Conservation (phyloP, 768 basidiomycete species). For the Leccinum arenicola region DNA sequence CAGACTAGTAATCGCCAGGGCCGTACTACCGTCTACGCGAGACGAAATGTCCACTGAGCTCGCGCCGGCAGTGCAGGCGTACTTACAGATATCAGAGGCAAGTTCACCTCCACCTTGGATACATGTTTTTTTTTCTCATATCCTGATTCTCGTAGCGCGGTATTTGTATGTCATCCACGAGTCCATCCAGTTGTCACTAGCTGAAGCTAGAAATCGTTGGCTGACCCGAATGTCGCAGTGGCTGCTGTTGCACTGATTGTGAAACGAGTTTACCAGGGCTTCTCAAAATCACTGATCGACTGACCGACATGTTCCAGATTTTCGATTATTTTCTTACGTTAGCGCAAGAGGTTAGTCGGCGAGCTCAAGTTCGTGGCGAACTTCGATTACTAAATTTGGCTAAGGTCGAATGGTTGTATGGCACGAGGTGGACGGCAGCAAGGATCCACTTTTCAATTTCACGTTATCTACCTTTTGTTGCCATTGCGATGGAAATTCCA, state of each 20-base stretch:
- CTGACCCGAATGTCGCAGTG: background rate
- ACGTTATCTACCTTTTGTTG: slow-evolving; percentile 23
- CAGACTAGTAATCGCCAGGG: background rate
- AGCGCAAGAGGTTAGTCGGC: slow-evolving; percentile 10
- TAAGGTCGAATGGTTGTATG: slow-evolving; percentile 18
- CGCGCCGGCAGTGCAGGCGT: background rate
- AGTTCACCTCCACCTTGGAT: background rate
- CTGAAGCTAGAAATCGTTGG: background rate
- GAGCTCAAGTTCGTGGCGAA: background rate
- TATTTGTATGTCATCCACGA: background rate
- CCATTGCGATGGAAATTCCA: slow-evolving; percentile 13
- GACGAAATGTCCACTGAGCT: too few relatives aligned
- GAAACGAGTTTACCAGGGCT: background rate
- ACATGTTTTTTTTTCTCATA: background rate
- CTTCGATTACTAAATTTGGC: background rate
- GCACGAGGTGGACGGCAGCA: slow-evolving; percentile 16
- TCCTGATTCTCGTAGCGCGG: background rate
- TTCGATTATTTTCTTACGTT: slow-evolving; percentile 20
- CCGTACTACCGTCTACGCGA: background rate
- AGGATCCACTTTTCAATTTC: slow-evolving; percentile 18
- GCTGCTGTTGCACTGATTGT: background rate
- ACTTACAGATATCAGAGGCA: background rate
- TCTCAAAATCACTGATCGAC: background rate
- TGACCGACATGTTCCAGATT: slow-evolving; percentile 1
- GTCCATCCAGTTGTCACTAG: background rate